These are phyloP conservation scores for Dispira parvispora DNA, from an alignment of 192 early-diverging fungal genomes.

Conservation along the genomic window DNA sequence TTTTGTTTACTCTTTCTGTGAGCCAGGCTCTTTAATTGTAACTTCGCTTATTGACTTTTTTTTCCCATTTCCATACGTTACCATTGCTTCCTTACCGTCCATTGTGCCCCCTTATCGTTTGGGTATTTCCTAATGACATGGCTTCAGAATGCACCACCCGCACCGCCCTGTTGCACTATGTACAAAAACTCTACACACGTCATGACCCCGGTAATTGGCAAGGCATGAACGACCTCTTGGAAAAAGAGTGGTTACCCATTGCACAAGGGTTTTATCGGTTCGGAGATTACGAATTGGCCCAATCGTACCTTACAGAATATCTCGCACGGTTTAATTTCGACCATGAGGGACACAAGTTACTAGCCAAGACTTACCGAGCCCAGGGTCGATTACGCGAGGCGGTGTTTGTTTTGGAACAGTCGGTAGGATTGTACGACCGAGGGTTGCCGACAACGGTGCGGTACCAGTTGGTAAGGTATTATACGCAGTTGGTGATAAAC, in stretches of 20 bases:
- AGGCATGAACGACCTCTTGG: not conserved
- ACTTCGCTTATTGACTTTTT: too few species aligned
- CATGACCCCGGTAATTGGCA: too few species aligned
- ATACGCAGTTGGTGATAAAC: not conserved
- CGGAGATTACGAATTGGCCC: not conserved
- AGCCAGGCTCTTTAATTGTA: too few species aligned
- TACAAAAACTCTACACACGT: too few species aligned
- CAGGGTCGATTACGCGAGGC: constrained; percentile 1
- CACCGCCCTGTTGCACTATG: too few species aligned
- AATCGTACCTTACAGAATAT: not conserved
- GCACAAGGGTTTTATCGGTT: not conserved
- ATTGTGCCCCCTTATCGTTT: too few species aligned
- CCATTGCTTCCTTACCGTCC: too few species aligned
- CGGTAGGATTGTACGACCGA: not conserved
- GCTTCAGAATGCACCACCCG: too few species aligned
- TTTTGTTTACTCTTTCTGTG: too few species aligned
- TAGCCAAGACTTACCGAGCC: not conserved
- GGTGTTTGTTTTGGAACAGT: not conserved
- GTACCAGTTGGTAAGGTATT: not conserved
- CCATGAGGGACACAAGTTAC: not conserved
- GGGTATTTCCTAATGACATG: too few species aligned
- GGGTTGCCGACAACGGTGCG: not conserved
- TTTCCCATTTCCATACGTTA: too few species aligned
- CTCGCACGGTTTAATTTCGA: not conserved
- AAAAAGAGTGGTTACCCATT: constrained; percentile 8